These are phyloP conservation scores for Pisolithus albus DNA, from an alignment of 768 basidiomycete genomes.

Conservation along the genomic window DNA sequence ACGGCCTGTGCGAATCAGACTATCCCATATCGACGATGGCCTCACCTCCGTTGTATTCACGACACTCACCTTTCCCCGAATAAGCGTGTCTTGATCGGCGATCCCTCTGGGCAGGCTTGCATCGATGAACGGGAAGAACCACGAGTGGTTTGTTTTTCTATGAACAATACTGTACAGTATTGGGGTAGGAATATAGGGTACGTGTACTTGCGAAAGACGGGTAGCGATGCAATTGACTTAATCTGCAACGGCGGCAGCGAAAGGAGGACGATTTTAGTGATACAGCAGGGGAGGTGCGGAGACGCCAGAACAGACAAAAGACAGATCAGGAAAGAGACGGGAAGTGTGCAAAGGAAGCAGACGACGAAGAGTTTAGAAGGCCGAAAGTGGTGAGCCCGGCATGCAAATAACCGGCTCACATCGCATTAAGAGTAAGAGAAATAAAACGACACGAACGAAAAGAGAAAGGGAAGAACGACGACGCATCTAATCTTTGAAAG, in stretches of 20 bases:
- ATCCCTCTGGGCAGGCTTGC: too few relatives aligned
- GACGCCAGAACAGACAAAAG: background rate
- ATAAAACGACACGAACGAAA: conserved; percentile 5
- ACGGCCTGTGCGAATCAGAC: too few relatives aligned
- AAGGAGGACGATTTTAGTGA: background rate
- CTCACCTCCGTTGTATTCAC: too few relatives aligned
- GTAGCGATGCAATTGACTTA: conserved; percentile 12
- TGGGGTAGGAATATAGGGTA: conserved; percentile 23
- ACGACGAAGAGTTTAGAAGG: background rate
- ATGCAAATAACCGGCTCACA: background rate
- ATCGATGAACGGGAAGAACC: background rate
- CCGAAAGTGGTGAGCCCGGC: background rate
- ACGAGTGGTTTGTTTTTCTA: conserved; percentile 8
- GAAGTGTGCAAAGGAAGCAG: background rate
- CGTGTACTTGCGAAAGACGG: conserved; percentile 20
- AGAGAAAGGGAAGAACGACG: conserved; percentile 5
- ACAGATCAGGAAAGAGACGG: background rate
- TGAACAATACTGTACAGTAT: conserved; percentile 30
- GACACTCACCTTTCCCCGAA: too few relatives aligned
- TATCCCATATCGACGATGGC: too few relatives aligned
- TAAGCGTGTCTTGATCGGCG: too few relatives aligned
- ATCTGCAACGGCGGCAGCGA: background rate
- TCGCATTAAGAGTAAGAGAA: background rate
- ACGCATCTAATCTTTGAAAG: conserved; percentile 1
- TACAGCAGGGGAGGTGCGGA: background rate